phyloP scores from a whole-genome alignment of 2,329 filamentous ascomycete species.

The Ophiostoma piceae region DNA sequence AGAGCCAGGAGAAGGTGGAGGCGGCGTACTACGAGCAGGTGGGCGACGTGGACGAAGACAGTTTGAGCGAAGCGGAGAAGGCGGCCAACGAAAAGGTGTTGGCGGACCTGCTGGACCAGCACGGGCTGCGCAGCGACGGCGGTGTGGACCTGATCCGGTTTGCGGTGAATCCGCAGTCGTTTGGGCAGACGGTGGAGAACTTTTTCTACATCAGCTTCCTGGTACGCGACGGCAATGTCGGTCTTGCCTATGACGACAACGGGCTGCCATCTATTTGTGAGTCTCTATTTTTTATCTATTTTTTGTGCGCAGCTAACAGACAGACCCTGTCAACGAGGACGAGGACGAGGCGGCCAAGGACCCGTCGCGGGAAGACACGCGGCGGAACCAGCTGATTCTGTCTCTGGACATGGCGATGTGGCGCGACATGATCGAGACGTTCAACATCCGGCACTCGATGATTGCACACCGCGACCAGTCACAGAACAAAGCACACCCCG shows the following conservation, averaged over 20 bases:
- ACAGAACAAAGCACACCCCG: constrained; percentile 31
- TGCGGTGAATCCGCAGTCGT: constrained; percentile 82
- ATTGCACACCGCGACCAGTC: constrained; percentile 66
- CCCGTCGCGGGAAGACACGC: constrained; percentile 22
- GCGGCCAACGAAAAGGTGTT: constrained; percentile 23
- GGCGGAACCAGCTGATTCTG: constrained; percentile 78
- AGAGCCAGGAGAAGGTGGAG: constrained; percentile 44
- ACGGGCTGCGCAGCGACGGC: constrained; percentile 61
- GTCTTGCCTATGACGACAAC: constrained; percentile 66
- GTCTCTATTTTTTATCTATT: not conserved
- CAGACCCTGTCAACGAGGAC: constrained; percentile 44
- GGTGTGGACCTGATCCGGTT: constrained; percentile 80
- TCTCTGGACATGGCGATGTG: constrained; percentile 81
- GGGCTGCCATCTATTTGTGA: constrained; percentile 58
- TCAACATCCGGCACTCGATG: constrained; percentile 70
- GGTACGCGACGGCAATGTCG: constrained; percentile 76
- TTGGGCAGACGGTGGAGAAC: constrained; percentile 93
- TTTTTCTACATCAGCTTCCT: constrained; percentile 95
- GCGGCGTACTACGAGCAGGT: constrained; percentile 35
- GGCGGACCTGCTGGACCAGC: constrained; percentile 48
- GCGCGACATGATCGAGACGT: constrained; percentile 69
- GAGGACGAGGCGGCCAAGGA: constrained; percentile 39
- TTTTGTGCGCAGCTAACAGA: not conserved
- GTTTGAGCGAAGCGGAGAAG: constrained; percentile 42
- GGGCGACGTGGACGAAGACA: constrained; percentile 38